phyloP scores from a whole-genome alignment of 202 grass and related monocot species.

The Dendrocalamus latiflorus region DNA sequence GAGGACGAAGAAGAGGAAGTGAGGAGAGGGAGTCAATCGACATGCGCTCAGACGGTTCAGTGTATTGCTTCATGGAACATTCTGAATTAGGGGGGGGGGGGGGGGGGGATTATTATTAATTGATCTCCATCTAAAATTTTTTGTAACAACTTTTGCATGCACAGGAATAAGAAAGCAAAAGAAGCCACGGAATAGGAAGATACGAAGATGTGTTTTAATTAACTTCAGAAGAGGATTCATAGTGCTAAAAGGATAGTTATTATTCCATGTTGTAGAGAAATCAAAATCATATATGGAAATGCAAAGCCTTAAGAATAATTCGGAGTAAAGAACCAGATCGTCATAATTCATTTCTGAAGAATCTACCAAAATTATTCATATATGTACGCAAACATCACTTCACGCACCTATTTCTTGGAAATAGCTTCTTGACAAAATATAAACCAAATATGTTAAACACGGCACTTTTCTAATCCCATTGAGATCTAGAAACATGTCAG shows the following conservation, averaged over 20 bases:
- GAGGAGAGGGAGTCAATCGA: background rate
- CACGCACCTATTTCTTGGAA: background rate
- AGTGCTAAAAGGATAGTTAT: background rate
- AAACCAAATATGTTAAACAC: background rate
- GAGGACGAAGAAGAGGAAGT: background rate
- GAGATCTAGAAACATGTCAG: background rate
- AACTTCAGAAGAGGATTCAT: background rate
- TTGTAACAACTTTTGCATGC: background rate
- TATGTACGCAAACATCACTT: background rate
- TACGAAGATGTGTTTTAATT: background rate
- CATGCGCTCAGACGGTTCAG: background rate
- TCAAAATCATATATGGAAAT: background rate
- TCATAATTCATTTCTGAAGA: background rate
- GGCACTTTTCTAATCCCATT: background rate
- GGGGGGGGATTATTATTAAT: background rate
- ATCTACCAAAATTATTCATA: background rate
- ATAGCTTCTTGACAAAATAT: background rate
- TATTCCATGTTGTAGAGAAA: constrained; percentile 28
- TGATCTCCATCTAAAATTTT: background rate
- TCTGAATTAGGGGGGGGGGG: background rate
- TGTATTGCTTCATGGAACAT: background rate
- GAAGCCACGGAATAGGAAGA: background rate
- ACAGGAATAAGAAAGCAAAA: background rate
- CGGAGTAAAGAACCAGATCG: background rate
- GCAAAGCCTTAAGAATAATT: background rate